Percentiles rank a stretch among this genome's conserved stretches.
Evolutionary conservation across 768 basidiomycete genomes (phyloP).

Genomic region (Kwoniella europaea): DNA sequence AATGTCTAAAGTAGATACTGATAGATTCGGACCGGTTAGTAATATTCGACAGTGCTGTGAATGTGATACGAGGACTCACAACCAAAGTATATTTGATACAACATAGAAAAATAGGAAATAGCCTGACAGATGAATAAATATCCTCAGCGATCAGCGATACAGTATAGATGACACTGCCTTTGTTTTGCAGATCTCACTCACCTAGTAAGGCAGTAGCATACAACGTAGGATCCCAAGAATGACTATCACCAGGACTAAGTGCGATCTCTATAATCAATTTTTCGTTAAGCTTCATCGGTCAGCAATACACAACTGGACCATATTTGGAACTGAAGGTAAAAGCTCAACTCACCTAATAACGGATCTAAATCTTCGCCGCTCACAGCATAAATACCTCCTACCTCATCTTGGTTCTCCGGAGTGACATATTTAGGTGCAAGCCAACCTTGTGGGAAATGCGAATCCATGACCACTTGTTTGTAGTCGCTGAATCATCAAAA

Average conservation of each 20-base stretch:
- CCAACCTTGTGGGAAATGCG: conserved; percentile 35
- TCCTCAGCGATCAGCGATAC: neutral
- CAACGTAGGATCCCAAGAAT: conserved; percentile 44
- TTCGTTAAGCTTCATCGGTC: no score
- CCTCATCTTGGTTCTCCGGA: conserved; percentile 33
- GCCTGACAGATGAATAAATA: neutral
- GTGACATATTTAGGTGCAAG: conserved; percentile 41
- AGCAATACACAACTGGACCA: no score
- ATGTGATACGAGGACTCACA: conserved; percentile 22
- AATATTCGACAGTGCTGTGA: neutral
- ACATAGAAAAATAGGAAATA: conserved; percentile 39
- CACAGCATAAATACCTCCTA: conserved; percentile 22
- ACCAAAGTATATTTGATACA: conserved; percentile 14
- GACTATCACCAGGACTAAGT: conserved; percentile 25
- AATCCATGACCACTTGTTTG: conserved; percentile 24
- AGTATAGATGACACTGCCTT: neutral
- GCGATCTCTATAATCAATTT: conserved; percentile 28
- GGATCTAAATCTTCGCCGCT: conserved; percentile 24
- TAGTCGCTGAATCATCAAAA: conserved; percentile 29
- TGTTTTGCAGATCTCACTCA: conserved; percentile 8
- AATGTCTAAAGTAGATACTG: conserved; percentile 11
- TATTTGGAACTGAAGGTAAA: no score
- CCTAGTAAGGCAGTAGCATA: conserved; percentile 38
- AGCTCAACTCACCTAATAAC: conserved; percentile 27
- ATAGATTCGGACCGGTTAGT: no score